Evolutionary conservation across 1,284 basidiomycete genomes (phyloP), one percentile per base, ranked within the genome.

Genomic region (Ganoderma lingzhi): DNA sequence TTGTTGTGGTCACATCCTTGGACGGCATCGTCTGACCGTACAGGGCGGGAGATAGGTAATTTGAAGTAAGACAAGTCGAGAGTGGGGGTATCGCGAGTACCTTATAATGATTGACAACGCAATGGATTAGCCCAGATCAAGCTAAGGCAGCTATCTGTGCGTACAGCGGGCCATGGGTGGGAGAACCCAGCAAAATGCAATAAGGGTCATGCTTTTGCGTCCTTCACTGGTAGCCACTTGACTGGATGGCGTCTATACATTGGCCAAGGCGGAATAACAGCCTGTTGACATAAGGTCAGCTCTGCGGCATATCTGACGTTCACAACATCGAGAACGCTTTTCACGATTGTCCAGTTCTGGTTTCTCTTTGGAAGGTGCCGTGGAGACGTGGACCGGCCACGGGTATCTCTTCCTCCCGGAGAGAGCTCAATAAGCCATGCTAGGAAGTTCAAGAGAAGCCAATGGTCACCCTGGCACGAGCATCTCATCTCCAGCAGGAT

Each of bases 251-350:
- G 80, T 71, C 90, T 92, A 78, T 85, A 92, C 77, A 86, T 80
- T 0, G 88, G 86, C 93, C 93, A 94, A 14, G 89, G 89, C 0
- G 92, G 92, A 6, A 93, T 72, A n/a, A 89, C 82, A 51, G 84
- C 77, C 92, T 93, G 66, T 6, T 23, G 30, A 45, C 39, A n/a
- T 2, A n/a, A 19, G 10, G 6, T 30, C 15, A 60, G 53, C 39
- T 9, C 8, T 59, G 2, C 1, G 15, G 32, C 0, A 9, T 41
- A 41, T 6, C 10, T 6, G 39, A 41, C 9, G 8, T n/a, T 19
- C 44, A 45, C 3, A 45, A 45, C 44, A 45, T 45, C 44, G 35
- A 41, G 9, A 10, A 41, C 39, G 10, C 39, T 12, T 9, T 2
- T 9, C 2, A 41, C 5, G 35, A 35, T 8, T 8, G 8, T 14